A percentile compares a stretch with the other conserved stretches of the same genome.
Conservation (phyloP, 2,329 filamentous ascomycete genomes). For the Paraphaeosphaeria minitans region DNA sequence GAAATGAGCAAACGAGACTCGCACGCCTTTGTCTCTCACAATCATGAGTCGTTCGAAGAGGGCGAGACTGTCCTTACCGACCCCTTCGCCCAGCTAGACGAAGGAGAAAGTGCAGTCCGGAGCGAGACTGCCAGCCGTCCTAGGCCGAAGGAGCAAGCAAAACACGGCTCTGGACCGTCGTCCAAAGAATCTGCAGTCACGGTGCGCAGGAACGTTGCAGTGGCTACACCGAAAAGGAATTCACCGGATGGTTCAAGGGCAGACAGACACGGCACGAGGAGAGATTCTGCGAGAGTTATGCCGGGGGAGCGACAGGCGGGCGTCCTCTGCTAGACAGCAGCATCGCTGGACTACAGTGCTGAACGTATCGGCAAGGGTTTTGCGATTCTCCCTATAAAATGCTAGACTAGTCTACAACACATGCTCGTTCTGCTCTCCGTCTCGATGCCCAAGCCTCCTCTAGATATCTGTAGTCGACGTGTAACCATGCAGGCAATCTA, state of each 20-base stretch:
- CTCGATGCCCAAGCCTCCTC: no score
- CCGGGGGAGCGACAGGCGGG: background rate
- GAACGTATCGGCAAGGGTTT: no score
- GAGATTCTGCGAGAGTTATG: background rate
- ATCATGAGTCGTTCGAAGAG: background rate
- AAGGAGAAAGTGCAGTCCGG: background rate
- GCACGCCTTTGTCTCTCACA: background rate
- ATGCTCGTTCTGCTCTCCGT: no score
- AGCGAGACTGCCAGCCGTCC: background rate
- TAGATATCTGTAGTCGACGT: no score
- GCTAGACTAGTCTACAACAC: no score
- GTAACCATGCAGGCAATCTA: background rate
- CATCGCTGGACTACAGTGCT: no score
- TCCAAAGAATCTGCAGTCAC: background rate
- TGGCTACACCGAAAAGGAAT: background rate
- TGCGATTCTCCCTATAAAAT: no score
- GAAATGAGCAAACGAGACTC: background rate
- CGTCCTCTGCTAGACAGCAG: background rate
- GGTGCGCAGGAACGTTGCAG: background rate
- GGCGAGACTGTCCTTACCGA: background rate
- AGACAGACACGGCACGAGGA: background rate
- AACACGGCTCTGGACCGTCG: background rate
- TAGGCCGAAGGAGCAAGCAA: background rate
- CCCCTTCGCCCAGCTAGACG: background rate
- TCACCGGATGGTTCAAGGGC: background rate